These are phyloP conservation scores for Cinchona pubescens DNA, from an alignment of 257 asterid genomes.

Conservation along the genomic window DNA sequence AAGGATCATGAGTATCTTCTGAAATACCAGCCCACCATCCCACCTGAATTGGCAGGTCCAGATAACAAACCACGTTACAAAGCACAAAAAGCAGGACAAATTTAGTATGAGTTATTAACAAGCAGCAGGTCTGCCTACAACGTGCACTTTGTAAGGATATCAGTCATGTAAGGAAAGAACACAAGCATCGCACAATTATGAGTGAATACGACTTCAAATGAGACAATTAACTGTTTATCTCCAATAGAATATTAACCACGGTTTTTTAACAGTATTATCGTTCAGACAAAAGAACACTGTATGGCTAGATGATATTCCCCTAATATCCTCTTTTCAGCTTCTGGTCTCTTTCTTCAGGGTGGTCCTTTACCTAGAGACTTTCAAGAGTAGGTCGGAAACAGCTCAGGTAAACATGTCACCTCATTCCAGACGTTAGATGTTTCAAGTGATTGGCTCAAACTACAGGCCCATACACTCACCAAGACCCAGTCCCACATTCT, in stretches of 20 bases:
- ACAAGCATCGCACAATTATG: too few species aligned
- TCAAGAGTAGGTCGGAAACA: not conserved
- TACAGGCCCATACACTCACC: not conserved
- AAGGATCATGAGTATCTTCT: constrained; percentile 65
- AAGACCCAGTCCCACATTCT: not conserved
- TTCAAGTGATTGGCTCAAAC: not conserved
- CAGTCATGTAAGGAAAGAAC: not conserved
- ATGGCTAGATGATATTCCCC: not conserved
- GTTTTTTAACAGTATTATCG: not conserved
- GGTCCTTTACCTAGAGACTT: not conserved
- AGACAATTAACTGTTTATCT: not conserved
- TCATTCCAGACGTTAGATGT: not conserved
- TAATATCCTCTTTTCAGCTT: not conserved
- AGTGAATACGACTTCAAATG: not conserved
- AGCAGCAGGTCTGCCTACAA: not conserved
- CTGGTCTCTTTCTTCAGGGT: not conserved
- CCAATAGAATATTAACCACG: not conserved
- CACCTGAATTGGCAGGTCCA: constrained; percentile 55
- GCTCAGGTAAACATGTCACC: not conserved
- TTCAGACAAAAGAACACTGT: not conserved
- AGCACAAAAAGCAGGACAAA: constrained; percentile 1
- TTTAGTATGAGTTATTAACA: not conserved
- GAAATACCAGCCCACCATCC: constrained; percentile 99
- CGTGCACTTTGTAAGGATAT: not conserved
- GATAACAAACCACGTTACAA: constrained; percentile 19